Percentiles rank a stretch among this genome's conserved stretches.
Evolutionary conservation across 345 rosid genomes (phyloP).

Genomic region (Syzygium oleosum): DNA sequence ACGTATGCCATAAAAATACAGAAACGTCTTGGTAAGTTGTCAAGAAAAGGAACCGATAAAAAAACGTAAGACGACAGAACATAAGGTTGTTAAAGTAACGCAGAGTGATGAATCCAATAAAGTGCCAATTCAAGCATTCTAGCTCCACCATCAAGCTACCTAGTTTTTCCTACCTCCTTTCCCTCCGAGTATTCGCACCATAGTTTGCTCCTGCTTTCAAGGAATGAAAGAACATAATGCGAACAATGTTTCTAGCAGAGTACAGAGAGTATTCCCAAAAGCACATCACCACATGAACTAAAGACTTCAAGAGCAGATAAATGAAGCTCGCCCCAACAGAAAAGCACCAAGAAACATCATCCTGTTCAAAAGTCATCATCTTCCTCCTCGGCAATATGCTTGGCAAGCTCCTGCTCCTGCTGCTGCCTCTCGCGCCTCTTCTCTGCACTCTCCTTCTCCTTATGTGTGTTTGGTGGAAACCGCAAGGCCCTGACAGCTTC

Average conservation of each 20-base stretch:
- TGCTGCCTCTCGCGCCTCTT: constrained; percentile 63
- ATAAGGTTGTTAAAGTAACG: neutral
- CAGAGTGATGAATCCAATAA: neutral
- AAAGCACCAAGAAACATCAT: neutral
- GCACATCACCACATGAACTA: neutral
- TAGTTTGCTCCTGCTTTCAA: neutral
- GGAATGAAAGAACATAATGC: neutral
- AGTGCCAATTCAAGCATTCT: neutral
- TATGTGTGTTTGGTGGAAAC: constrained; percentile 65
- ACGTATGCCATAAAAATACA: neutral
- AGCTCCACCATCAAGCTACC: neutral
- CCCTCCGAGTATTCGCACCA: neutral
- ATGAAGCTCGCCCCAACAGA: neutral
- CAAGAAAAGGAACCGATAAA: neutral
- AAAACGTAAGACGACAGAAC: neutral
- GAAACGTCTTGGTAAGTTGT: neutral
- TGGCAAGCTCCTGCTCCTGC: constrained; percentile 83
- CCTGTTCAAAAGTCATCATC: constrained; percentile 57
- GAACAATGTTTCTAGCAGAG: neutral
- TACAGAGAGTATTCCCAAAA: neutral
- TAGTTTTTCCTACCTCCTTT: neutral
- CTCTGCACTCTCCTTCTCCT: constrained; percentile 79
- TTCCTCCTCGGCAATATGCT: constrained; percentile 80
- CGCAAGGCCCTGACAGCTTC: constrained; percentile 71
- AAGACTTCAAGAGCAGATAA: neutral